A percentile compares a stretch with the other conserved stretches of the same genome.
Conservation (phyloP, 2,329 filamentous ascomycete species). For the Fusarium compactum region DNA sequence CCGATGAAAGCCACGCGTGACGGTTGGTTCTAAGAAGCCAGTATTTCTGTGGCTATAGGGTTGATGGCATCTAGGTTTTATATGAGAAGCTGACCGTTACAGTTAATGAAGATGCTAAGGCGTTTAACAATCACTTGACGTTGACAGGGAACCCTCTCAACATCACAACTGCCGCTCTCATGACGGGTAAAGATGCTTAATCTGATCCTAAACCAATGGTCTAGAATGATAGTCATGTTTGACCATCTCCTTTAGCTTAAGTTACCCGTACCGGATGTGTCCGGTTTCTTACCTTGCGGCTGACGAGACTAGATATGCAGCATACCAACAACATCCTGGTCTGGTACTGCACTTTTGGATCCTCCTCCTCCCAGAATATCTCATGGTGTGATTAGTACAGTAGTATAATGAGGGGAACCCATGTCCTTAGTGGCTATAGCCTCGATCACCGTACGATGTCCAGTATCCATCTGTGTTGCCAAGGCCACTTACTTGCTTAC, state of each 20-base stretch:
- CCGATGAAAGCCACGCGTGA: conserved; percentile 12
- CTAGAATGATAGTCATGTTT: neutral
- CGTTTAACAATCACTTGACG: conserved; percentile 11
- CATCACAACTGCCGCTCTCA: neutral
- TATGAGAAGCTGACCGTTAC: neutral
- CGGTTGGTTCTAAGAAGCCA: neutral
- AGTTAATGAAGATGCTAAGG: conserved; percentile 1
- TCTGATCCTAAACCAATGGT: neutral
- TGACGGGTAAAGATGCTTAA: conserved; percentile 7
- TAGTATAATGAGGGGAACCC: conserved; percentile 28
- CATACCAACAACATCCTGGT: neutral
- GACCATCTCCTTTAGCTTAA: conserved; percentile 3
- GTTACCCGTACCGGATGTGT: neutral
- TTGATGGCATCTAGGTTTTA: neutral
- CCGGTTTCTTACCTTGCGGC: conserved; percentile 1
- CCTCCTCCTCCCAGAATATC: conserved; percentile 1
- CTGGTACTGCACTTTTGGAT: neutral
- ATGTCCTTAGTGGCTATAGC: conserved; percentile 24
- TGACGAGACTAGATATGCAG: conserved; percentile 23
- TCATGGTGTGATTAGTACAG: conserved; percentile 11
- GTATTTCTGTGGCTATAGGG: conserved; percentile 5
- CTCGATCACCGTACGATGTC: conserved; percentile 11
- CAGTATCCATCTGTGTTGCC: conserved; percentile 17
- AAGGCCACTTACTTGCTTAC: conserved; percentile 26
- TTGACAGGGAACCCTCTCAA: conserved; percentile 1